Evolutionary conservation across 139 green algal genomes (phyloP), one percentile per base, ranked within the genome.

Genomic region (Astrephomene gubernaculifera): DNA sequence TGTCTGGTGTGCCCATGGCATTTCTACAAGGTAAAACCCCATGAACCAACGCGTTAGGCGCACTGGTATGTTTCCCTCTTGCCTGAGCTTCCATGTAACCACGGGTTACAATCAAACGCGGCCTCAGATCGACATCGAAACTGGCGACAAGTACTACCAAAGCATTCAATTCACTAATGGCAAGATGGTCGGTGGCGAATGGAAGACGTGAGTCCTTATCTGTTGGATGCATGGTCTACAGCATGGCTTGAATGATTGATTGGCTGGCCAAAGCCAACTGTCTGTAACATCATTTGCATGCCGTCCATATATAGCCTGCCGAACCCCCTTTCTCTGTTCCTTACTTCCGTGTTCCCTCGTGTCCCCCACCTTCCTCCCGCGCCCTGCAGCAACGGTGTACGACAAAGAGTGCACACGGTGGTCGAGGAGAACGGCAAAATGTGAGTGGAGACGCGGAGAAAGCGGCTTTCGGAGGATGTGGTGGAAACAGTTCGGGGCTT

Each of bases 1-100:
- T 94, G 90, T 73, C 75, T 96, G 0, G 67, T 87, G 10, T 96
- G 93, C 79, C 93, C 93, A 8, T 94, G 89, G 91, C 91, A 96
- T 61, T 88, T 86, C 57, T 91, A 93, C 71, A 94, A 92, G 90
- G 90, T 94, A 75, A 33, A n/a, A n/a, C n/a, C n/a, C n/a, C n/a
- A n/a, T n/a, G n/a, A n/a, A n/a, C n/a, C n/a, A n/a, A n/a, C n/a
- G n/a, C n/a, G n/a, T n/a, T n/a, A n/a, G n/a, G 17, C 49, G 49
- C 49, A 57, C 49, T 17, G 49, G 12, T 12, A 17, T 12, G 49
- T 57, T 57, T 57, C n/a, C n/a, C n/a, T n/a, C 49, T 57, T 57
- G 49, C 14, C 36, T 25, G 33, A 44, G 74, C 29, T 71, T 4
- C 54, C 17, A 8, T 43, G 57, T 67, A 67, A 6, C 45, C 33